Evolutionary conservation across 1,284 basidiomycete species (phyloP).

Genomic region (Ustilago esculenta): DNA sequence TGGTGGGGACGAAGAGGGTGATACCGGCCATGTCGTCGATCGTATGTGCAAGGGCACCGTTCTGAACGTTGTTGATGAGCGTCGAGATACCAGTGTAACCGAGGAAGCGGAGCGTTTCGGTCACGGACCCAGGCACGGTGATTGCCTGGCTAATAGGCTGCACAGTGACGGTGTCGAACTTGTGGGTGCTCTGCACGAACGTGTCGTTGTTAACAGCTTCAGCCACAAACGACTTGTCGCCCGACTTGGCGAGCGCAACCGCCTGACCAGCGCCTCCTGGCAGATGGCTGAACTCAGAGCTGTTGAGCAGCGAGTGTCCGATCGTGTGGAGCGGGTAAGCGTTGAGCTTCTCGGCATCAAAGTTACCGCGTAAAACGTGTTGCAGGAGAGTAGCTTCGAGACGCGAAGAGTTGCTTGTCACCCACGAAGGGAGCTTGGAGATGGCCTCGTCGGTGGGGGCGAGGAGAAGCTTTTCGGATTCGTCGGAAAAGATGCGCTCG

Average conservation of each 20-base stretch:
- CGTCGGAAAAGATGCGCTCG: constrained; percentile 43
- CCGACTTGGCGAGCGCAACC: constrained; percentile 39
- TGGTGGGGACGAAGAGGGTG: constrained; percentile 54
- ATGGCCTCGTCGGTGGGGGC: constrained; percentile 51
- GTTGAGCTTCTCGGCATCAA: constrained; percentile 31
- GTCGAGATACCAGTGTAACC: constrained; percentile 26
- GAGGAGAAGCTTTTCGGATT: constrained; percentile 37
- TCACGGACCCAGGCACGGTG: constrained; percentile 48
- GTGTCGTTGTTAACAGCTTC: constrained; percentile 52
- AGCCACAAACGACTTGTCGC: constrained; percentile 19
- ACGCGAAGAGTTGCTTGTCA: constrained; percentile 42
- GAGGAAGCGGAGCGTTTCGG: constrained; percentile 41
- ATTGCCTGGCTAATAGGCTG: constrained; percentile 49
- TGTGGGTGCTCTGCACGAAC: constrained; percentile 9
- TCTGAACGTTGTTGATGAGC: constrained; percentile 26
- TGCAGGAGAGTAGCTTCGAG: constrained; percentile 50
- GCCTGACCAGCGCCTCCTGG: constrained; percentile 56
- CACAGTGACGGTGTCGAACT: constrained; percentile 41
- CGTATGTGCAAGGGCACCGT: constrained; percentile 24
- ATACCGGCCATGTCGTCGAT: constrained; percentile 47
- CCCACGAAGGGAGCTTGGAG: constrained; percentile 34
- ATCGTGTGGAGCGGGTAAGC: constrained; percentile 47
- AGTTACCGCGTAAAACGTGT: constrained; percentile 47
- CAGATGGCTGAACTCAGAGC: constrained; percentile 21
- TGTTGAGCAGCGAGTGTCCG: constrained; percentile 49